phyloP scores from a whole-genome alignment of 2,329 filamentous ascomycete genomes.

The Trichoderma brevicompactum region DNA sequence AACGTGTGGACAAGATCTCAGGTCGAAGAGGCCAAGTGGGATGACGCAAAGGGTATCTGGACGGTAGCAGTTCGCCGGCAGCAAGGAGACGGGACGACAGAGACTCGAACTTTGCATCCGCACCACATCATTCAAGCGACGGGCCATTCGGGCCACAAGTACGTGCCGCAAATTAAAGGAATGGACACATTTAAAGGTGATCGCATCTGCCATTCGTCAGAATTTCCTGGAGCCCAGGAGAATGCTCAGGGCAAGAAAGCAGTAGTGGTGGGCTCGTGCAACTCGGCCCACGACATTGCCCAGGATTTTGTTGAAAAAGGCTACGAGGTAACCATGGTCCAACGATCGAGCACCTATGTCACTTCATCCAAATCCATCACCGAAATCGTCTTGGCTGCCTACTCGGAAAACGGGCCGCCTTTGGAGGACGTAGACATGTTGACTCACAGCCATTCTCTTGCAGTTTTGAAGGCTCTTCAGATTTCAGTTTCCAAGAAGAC shows the following conservation, averaged over 20 bases:
- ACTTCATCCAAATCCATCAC: constrained; percentile 59
- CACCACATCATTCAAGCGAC: constrained; percentile 70
- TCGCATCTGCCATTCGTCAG: constrained; percentile 64
- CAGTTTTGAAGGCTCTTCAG: constrained; percentile 65
- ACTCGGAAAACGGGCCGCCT: constrained; percentile 58
- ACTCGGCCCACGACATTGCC: constrained; percentile 70
- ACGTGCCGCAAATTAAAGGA: constrained; percentile 61
- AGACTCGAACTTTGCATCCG: constrained; percentile 61
- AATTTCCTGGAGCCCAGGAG: constrained; percentile 58
- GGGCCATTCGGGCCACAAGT: constrained; percentile 69
- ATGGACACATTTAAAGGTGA: constrained; percentile 62
- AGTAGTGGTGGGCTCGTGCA: constrained; percentile 69
- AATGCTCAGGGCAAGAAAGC: constrained; percentile 60
- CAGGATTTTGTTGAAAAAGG: constrained; percentile 70
- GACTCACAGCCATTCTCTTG: constrained; percentile 59
- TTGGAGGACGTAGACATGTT: constrained; percentile 69
- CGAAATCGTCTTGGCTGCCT: constrained; percentile 57
- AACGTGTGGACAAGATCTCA: constrained; percentile 66
- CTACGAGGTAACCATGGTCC: constrained; percentile 70
- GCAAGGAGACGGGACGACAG: constrained; percentile 51
- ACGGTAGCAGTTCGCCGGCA: constrained; percentile 58
- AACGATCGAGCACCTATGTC: constrained; percentile 68
- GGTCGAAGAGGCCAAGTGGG: constrained; percentile 54
- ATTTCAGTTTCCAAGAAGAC: constrained; percentile 46
- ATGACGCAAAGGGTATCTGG: constrained; percentile 57